Percentiles rank a stretch among this genome's conserved stretches.
Evolutionary conservation across 805 yeast genomes (phyloP).

Genomic region (Soucietia sequanensis): DNA sequence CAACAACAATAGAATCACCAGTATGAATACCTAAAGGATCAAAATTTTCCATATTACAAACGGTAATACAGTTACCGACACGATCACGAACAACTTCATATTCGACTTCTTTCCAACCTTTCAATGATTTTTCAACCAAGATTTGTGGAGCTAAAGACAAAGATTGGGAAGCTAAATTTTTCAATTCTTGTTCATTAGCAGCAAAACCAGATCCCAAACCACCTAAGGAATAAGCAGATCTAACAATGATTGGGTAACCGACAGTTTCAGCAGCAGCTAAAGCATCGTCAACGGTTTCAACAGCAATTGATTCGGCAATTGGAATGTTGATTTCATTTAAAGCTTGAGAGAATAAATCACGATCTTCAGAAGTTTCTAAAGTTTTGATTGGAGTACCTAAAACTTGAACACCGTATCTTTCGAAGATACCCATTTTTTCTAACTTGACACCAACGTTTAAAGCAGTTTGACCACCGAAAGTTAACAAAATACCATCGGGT

Average conservation of each 20-base stretch:
- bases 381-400: conserved; percentile 97
- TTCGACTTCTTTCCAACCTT: conserved; percentile 99
- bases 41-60: conserved; percentile 98
- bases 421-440: conserved; percentile 92
- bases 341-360: conserved; percentile 94
- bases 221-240: conserved; percentile 97
- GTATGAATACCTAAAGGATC: conserved; percentile 98
- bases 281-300: conserved; percentile 90
- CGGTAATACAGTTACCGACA: conserved; percentile 96
- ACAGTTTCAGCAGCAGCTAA: conserved; percentile 81
- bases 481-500: conserved; percentile 93
- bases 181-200: conserved; percentile 73
- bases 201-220: conserved; percentile 99
- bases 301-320: conserved; percentile 95
- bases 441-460: conserved; percentile 93
- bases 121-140: conserved; percentile 91
- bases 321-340: conserved; percentile 93
- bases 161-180: conserved; percentile 85
- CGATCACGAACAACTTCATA: conserved; percentile 98
- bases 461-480: conserved; percentile 99
- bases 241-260: conserved; percentile 94
- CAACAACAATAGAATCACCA: conserved; percentile 98
- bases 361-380: conserved; percentile 93
- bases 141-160: conserved; percentile 91
- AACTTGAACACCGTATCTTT: conserved; percentile 87